Percentiles rank a stretch among this genome's conserved stretches.
Conservation (phyloP, 106 monocot species). For the Chionographis japonica region DNA sequence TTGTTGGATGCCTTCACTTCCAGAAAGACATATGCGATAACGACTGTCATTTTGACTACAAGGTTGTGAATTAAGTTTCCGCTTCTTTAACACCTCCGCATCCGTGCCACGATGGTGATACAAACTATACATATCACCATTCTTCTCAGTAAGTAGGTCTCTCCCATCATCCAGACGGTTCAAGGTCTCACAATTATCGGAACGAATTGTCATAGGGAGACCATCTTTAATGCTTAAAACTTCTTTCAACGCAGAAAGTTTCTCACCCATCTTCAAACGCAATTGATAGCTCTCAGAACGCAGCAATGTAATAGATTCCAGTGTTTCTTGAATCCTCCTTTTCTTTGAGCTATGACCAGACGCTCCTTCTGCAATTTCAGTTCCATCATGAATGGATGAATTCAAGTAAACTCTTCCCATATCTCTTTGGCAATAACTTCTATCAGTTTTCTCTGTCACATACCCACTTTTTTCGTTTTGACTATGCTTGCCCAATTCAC, state of each 20-base stretch:
- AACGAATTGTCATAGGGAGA: neutral
- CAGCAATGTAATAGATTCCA: conserved; percentile 13
- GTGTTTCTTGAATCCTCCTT: conserved; percentile 27
- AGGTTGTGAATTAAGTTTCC: conserved; percentile 1
- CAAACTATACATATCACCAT: conserved; percentile 2
- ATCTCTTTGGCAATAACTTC: conserved; percentile 15
- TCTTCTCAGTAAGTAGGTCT: conserved; percentile 1
- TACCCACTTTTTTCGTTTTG: conserved; percentile 1
- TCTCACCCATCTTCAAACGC: conserved; percentile 5
- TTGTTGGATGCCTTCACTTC: neutral
- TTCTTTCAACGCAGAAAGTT: conserved; percentile 12
- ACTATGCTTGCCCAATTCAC: conserved; percentile 8
- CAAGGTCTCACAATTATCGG: neutral
- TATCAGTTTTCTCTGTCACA: conserved; percentile 5
- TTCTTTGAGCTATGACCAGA: conserved; percentile 24
- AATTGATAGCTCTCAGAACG: conserved; percentile 9
- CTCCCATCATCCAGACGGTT: neutral
- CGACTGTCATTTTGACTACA: conserved; percentile 7
- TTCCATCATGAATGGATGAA: conserved; percentile 2
- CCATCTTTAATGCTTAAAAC: conserved; percentile 6
- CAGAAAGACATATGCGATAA: conserved; percentile 3
- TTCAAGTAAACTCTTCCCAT: neutral
- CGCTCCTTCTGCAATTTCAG: conserved; percentile 7
- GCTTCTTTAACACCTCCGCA: neutral
- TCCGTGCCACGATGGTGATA: neutral